Conservation (phyloP, 257 asterid species). For the Striga asiatica region DNA sequence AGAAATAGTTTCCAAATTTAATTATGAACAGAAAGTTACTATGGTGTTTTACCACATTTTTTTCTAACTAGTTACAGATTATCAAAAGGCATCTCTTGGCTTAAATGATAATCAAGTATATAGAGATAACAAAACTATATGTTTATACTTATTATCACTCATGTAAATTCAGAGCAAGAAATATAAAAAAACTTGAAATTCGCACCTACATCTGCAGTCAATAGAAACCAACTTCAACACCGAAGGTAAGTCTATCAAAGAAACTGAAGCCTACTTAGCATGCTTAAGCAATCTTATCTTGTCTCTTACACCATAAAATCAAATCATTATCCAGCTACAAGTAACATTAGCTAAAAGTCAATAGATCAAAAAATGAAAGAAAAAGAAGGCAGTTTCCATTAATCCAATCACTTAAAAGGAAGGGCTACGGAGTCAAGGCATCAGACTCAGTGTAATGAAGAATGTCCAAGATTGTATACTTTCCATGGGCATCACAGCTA, state of each 20-base stretch:
- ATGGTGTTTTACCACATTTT: not conserved
- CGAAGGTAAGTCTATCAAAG: not conserved
- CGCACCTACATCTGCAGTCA: not conserved
- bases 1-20: not conserved
- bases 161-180: not conserved
- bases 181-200: not conserved
- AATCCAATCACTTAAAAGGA: not conserved
- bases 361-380: not conserved
- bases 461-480: not conserved
- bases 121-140: not conserved
- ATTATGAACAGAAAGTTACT: not conserved
- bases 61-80: conserved; percentile 6
- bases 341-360: not conserved
- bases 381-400: not conserved
- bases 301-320: not conserved
- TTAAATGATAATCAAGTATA: not conserved
- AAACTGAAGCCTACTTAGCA: not conserved
- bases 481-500: not conserved
- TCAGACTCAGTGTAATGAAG: not conserved
- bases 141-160: not conserved
- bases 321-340: not conserved
- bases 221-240: not conserved
- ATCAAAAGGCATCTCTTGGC: not conserved
- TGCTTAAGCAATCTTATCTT: not conserved
- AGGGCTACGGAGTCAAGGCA: not conserved